Percentiles rank a stretch among this genome's conserved stretches.
Evolutionary conservation across 306 rosid species (phyloP).

Genomic region (Pyrus pyrifolia): DNA sequence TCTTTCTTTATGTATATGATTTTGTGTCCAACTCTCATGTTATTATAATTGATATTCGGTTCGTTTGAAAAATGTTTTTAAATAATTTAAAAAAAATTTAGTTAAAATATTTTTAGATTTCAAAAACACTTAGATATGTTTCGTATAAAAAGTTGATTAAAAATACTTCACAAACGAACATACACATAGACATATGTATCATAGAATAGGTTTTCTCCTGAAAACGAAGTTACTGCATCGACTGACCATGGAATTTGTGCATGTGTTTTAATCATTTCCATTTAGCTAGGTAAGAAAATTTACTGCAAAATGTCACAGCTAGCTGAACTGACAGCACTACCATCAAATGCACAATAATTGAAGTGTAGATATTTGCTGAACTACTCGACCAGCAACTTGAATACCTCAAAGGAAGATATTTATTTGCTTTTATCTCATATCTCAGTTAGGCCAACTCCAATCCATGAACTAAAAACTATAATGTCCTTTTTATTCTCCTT

Average conservation of each 20-base stretch:
- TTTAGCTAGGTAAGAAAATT: neutral
- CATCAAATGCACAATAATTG: constrained; percentile 6
- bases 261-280: neutral
- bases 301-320: neutral
- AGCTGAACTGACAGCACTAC: neutral
- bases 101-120: no score
- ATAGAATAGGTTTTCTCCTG: neutral
- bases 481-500: no score
- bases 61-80: no score
- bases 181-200: no score
- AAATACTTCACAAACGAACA: no score
- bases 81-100: accelerated
- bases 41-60: no score
- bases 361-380: neutral
- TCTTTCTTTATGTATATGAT: no score
- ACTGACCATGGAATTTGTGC: neutral
- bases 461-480: no score
- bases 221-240: neutral
- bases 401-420: neutral
- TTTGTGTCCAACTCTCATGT: no score
- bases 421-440: neutral
- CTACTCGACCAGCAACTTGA: neutral
- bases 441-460: neutral
- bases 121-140: accelerated
- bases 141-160: no score